Evolutionary conservation across 169 alveolate genomes (phyloP).

Genomic region (Cryptosporidium ryanae): DNA sequence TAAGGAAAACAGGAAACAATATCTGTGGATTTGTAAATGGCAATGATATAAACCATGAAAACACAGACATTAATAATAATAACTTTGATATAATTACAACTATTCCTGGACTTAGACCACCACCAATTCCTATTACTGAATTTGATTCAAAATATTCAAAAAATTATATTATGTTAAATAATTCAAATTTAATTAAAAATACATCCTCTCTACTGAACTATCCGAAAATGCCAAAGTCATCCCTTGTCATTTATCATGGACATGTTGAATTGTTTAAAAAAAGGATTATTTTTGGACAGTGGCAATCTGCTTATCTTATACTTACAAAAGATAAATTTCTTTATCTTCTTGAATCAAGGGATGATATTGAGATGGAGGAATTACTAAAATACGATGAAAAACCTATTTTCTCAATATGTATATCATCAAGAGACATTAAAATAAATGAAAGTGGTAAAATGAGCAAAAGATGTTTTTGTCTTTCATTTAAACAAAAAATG

Average conservation of each 20-base stretch:
- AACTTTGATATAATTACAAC: conserved; percentile 50
- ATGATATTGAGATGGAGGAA: conserved; percentile 62
- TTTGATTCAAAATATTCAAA: neutral
- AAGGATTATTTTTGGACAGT: conserved; percentile 22
- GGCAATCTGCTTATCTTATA: conserved; percentile 58
- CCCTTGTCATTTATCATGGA: conserved; percentile 45
- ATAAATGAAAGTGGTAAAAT: conserved; percentile 21
- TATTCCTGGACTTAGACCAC: conserved; percentile 63
- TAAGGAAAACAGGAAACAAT: conserved; percentile 25
- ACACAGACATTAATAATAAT: neutral
- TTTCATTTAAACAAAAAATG: conserved; percentile 12
- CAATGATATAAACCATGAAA: neutral
- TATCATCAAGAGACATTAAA: neutral
- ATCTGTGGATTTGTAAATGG: neutral
- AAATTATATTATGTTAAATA: neutral
- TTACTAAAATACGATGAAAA: conserved; percentile 54
- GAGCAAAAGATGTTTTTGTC: conserved; percentile 45
- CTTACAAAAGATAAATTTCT: conserved; percentile 60
- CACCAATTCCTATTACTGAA: conserved; percentile 57
- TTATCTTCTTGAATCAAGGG: conserved; percentile 37
- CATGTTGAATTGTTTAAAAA: conserved; percentile 40
- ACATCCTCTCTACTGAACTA: conserved; percentile 11
- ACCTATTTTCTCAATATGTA: conserved; percentile 19
- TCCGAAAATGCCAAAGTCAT: conserved; percentile 33
- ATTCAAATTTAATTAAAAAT: conserved; percentile 11